Evolutionary conservation across 345 rosid species (phyloP).

Genomic region (Erodium maritimum): DNA sequence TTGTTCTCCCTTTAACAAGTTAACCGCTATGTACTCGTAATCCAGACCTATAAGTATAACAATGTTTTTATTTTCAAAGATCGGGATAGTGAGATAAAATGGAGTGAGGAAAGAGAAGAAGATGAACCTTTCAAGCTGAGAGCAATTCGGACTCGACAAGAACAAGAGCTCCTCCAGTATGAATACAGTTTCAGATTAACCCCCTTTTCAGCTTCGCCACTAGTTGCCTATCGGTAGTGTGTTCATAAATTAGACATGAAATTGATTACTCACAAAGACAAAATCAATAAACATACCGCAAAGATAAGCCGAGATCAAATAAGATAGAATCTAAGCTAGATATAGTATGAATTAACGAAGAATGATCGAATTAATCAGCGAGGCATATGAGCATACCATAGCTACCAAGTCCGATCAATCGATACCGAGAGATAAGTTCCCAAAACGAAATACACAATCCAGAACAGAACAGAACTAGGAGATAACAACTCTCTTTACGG

Average conservation of each 20-base stretch:
- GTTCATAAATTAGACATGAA: neutral
- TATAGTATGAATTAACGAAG: no score
- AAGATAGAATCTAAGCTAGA: neutral
- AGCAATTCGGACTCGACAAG: conserved; percentile 63
- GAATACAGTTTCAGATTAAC: conserved; percentile 42
- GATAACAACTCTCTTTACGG: no score
- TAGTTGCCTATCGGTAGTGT: neutral
- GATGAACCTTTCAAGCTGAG: conserved; percentile 64
- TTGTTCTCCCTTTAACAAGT: conserved; percentile 51
- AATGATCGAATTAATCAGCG: no score
- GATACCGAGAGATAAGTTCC: no score
- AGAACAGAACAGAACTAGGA: neutral
- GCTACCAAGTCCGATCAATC: neutral
- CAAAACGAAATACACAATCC: no score
- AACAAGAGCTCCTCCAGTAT: conserved; percentile 69
- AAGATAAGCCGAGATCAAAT: neutral
- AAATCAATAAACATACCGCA: neutral
- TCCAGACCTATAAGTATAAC: conserved; percentile 32
- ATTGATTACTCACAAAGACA: no score
- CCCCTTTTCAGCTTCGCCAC: neutral
- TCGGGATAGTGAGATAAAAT: neutral
- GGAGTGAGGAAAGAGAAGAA: no score
- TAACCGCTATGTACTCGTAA: conserved; percentile 54
- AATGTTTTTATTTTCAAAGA: neutral
- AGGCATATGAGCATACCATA: neutral